Base-by-base conservation (phyloP, 2,329 filamentous ascomycete genomes). In the Westerdykella sp. region DNA sequence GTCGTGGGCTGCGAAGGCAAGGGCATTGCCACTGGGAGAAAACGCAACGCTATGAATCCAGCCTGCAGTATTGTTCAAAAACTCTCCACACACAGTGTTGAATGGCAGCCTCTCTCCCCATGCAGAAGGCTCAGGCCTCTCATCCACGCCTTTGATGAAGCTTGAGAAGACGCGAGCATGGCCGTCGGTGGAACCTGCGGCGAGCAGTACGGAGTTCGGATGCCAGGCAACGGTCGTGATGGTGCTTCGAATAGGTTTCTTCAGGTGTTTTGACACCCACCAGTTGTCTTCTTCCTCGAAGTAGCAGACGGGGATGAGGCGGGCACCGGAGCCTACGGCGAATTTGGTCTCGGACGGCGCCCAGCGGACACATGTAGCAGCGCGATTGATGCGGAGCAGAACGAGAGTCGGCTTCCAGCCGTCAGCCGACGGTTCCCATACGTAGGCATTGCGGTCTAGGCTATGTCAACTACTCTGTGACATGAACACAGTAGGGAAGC, bases 211-310 rank as follows among this genome's bases (percentile, higher is more conserved):
- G 9, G 87, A 94, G 76, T 98, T 98, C 30, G 93, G 93, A 69
- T 98, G 93, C 93, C 93, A 98, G 44, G 85, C 84, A 36, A 98
- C 81, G 13, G 86, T 89, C 43, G 93, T 97, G 59, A 98, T 91
- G 44, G 93, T 98, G 67, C 89, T 95, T 55, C 91, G 86, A 60
- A 98, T 95, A 15, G 93, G 93, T 79, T 97, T 98, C 81, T 97
- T 97, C 63, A 98, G 73, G 71, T 98, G 93, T 77, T 98, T 98
- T 31, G 90, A 96, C 34, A 98, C 91, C 93, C 93, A 98, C 93
- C 93, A 98, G 74, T 98, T 90, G 70, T 98, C 96, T 70, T 98
- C 93, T 67, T 95, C 87, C 65, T 98, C 93, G 59, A 98, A 98
- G 74, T 97, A 97, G 77, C 93, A 98, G 56, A 97, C 80, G 34